Conservation (phyloP, 129 eudicot species). For the Tanacetum coccineum region DNA sequence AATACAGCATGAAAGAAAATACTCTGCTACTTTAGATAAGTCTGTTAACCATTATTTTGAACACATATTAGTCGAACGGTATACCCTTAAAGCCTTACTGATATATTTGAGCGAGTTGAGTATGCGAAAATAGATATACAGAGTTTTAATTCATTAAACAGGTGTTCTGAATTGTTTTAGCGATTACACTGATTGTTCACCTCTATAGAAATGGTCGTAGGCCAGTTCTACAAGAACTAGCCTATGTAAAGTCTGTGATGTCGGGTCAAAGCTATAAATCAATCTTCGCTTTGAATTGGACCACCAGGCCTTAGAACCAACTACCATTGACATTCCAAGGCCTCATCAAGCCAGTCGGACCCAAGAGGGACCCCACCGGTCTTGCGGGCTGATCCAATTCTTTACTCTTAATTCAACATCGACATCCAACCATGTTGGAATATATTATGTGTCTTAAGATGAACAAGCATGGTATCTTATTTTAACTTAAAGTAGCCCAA, state of each 20-base stretch:
- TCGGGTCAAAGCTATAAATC: background rate
- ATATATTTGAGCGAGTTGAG: too few species aligned
- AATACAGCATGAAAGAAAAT: too few species aligned
- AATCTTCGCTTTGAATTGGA: background rate
- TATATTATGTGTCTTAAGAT: conserved; percentile 23
- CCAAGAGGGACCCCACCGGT: conserved; percentile 11
- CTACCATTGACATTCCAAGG: conserved; percentile 20
- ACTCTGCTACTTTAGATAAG: too few species aligned
- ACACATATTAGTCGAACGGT: too few species aligned
- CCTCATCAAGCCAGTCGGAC: conserved; percentile 1
- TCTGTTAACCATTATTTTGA: too few species aligned
- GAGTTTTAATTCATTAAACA: too few species aligned
- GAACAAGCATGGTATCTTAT: conserved; percentile 31
- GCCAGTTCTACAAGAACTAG: too few species aligned
- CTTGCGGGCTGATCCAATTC: conserved; percentile 12
- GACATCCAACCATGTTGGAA: conserved; percentile 28
- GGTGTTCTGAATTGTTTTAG: too few species aligned
- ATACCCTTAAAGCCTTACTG: too few species aligned
- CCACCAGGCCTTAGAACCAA: background rate
- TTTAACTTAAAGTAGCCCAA: conserved; percentile 22
- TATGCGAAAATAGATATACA: too few species aligned
- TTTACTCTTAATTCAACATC: conserved; percentile 11
- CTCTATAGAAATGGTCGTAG: too few species aligned
- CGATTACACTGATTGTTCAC: too few species aligned
- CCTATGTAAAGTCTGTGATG: background rate